Percentiles rank a stretch among this genome's conserved stretches.
These are phyloP conservation scores for Achaetomium macrosporum DNA, from an alignment of 2,329 filamentous ascomycete genomes.

Conservation along the genomic window DNA sequence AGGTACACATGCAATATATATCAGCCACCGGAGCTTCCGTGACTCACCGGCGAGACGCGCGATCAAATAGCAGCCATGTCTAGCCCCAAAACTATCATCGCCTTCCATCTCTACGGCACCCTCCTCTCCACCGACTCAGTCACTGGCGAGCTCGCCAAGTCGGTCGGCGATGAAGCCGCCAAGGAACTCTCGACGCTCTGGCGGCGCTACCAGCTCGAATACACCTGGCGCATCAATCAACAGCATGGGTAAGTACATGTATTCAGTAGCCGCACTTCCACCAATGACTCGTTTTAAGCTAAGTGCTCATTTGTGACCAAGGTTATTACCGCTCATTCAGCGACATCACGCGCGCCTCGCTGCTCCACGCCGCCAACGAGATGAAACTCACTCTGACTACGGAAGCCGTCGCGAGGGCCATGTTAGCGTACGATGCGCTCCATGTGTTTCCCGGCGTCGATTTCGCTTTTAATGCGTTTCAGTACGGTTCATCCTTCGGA, in stretches of 20 bases:
- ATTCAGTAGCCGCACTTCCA: slow-evolving; percentile 4
- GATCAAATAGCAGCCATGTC: slow-evolving; percentile 20
- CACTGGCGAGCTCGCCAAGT: slow-evolving; percentile 47
- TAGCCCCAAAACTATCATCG: slow-evolving; percentile 44
- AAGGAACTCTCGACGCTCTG: slow-evolving; percentile 53
- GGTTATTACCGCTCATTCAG: slow-evolving; percentile 57
- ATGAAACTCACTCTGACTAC: slow-evolving; percentile 40
- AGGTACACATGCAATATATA: too few relatives aligned
- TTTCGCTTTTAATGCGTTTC: slow-evolving; percentile 45
- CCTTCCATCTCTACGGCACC: slow-evolving; percentile 72
- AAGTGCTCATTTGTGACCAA: slow-evolving; percentile 29
- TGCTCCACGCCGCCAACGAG: slow-evolving; percentile 60
- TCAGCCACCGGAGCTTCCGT: slow-evolving; percentile 5
- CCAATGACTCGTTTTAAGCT: neutral
- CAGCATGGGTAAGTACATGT: slow-evolving; percentile 61
- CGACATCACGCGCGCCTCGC: slow-evolving; percentile 55
- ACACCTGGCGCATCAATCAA: slow-evolving; percentile 70
- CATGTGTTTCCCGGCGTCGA: slow-evolving; percentile 59
- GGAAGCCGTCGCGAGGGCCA: slow-evolving; percentile 43
- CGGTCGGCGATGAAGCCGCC: slow-evolving; percentile 54
- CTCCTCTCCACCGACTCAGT: slow-evolving; percentile 68
- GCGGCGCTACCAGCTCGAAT: slow-evolving; percentile 68
- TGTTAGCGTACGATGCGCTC: slow-evolving; percentile 60
- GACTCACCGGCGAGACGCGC: slow-evolving; percentile 7
- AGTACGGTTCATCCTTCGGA: slow-evolving; percentile 26